Evolutionary conservation across 176 grass and related monocot genomes (phyloP).

Genomic region (Phoenix dactylifera): DNA sequence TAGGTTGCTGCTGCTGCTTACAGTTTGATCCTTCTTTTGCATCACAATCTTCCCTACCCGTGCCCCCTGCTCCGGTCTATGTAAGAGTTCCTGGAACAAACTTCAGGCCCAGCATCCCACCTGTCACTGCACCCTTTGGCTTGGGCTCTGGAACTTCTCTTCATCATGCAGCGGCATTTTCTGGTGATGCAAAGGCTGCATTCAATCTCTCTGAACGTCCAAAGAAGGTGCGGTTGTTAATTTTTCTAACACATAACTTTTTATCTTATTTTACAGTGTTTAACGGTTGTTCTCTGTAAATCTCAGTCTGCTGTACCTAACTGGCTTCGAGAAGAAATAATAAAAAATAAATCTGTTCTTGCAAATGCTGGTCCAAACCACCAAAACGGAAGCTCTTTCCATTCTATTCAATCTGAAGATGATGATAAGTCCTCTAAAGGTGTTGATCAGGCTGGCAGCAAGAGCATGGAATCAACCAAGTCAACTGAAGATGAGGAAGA

Average conservation of each 20-base stretch:
- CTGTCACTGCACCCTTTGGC: conserved; percentile 51
- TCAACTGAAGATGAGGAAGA: conserved; percentile 64
- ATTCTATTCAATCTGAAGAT: conserved; percentile 45
- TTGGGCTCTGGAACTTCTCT: conserved; percentile 31
- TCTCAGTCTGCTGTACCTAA: conserved; percentile 79
- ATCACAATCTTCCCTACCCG: conserved; percentile 9
- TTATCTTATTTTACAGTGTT: conserved; percentile 14
- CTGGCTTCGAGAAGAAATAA: conserved; percentile 95
- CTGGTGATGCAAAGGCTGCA: conserved; percentile 36
- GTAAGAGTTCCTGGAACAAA: conserved; percentile 38
- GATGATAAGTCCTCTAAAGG: conserved; percentile 34
- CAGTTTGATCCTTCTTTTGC: conserved; percentile 55
- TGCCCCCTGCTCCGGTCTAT: conserved; percentile 40
- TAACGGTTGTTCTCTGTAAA: conserved; percentile 5
- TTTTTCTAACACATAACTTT: conserved; percentile 7
- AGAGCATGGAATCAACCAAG: conserved; percentile 58
- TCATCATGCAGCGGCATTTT: conserved; percentile 37
- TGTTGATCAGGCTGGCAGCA: conserved; percentile 49
- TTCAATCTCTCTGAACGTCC: conserved; percentile 56
- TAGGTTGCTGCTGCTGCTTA: conserved; percentile 23
- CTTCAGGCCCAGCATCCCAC: conserved; percentile 32
- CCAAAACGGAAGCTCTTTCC: conserved; percentile 23
- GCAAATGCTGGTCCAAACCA: conserved; percentile 21
- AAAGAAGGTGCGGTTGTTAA: conserved; percentile 58
- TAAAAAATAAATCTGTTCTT: conserved; percentile 72